phyloP scores from a whole-genome alignment of 83 land plant genomes.

The Picea mariana region DNA sequence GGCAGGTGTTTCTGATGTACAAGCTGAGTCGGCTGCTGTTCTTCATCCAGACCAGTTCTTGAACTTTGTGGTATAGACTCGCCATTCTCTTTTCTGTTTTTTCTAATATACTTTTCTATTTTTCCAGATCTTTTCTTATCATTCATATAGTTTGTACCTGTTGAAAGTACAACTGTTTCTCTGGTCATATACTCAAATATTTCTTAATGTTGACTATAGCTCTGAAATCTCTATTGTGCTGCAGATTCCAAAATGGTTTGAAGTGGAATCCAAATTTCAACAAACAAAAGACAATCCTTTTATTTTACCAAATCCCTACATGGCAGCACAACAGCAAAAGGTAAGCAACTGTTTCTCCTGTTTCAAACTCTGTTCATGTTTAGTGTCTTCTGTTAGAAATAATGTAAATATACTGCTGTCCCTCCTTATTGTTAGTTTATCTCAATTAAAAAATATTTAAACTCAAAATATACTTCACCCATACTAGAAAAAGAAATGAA shows the following conservation, averaged over 20 bases:
- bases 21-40: constrained; percentile 81
- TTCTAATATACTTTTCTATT: neutral
- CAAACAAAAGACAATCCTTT: constrained; percentile 87
- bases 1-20: constrained; percentile 93
- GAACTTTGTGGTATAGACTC: constrained; percentile 71
- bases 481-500: neutral
- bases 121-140: neutral
- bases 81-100: neutral
- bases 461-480: neutral
- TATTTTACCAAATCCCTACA: constrained; percentile 81
- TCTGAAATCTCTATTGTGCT: constrained; percentile 8
- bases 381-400: neutral
- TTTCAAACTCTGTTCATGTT: neutral
- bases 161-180: neutral
- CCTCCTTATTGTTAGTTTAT: neutral
- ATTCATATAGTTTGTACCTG: neutral
- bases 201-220: neutral
- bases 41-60: constrained; percentile 84
- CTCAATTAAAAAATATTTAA: neutral
- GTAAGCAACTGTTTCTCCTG: constrained; percentile 36
- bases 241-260: constrained; percentile 92
- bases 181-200: neutral
- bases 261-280: constrained; percentile 45
- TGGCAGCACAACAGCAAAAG: constrained; percentile 79
- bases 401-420: neutral